Evolutionary conservation across 768 basidiomycete species (phyloP), one percentile per base, ranked within the genome.

Genomic region (Trichaptum fuscoviolaceum): DNA sequence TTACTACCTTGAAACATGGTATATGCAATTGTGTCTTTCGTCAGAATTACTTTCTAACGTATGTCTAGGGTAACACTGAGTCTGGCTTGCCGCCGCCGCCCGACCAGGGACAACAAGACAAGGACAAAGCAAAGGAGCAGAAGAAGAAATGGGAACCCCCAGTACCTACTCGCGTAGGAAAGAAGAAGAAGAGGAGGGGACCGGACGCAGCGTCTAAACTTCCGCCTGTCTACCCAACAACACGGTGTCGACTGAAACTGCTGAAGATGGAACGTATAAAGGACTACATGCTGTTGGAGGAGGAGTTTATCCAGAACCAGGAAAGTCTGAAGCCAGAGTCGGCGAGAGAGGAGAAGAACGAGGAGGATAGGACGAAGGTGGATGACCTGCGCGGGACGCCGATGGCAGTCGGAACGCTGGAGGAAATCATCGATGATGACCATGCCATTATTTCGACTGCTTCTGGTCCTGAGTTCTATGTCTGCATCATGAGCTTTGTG

Each of bases 71-170:
- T 71, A 90, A 94, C 73, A 77, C 88, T 74, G 83, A 89, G 64
- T 93, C 92, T 62, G 90, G 85, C 65, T 74, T 84, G 63, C 76
- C 73, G 0, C 78, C 79, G 9, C 66, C 78, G 30, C 68, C 35
- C 42, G 68, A 81, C 83, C 77, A 79, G 75, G 72, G 74, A 77
- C 70, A 75, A 67, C 77, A 84, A 63, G 84, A 79, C 80, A 77
- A 81, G 70, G 71, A 74, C 66, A 79, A 78, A 69, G 72, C 82
- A 20, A 82, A 87, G 72, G 86, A 89, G 15, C 81, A 85, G 75
- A 86, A 89, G 79, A 97, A 98, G 87, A 96, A 96, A 81, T 99
- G 96, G 95, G 96, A 99, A 76, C 95, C 96, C 8, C 96, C 96
- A 72, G 86, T 97, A 67, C 96, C 96, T 17, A 97, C 96, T 60